Conservation (phyloP, 2,329 filamentous ascomycete genomes). For the Phoma sp. region DNA sequence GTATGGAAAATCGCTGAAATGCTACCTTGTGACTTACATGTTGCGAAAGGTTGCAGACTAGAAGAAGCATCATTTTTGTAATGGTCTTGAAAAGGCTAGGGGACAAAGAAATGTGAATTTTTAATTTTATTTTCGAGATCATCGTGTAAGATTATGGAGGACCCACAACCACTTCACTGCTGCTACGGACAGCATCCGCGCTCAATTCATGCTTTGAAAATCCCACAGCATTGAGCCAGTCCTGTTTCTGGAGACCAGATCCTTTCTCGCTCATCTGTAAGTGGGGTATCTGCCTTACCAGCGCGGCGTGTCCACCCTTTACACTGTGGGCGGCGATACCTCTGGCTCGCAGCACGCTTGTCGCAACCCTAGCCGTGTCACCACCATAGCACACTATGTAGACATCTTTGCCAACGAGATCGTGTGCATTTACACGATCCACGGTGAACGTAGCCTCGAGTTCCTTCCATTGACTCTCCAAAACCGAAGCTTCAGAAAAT, state of each 20-base stretch:
- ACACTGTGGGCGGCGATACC: conserved; percentile 25
- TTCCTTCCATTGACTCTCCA: conserved; percentile 30
- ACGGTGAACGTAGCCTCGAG: conserved; percentile 23
- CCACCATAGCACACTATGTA: conserved; percentile 27
- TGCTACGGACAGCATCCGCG: neutral
- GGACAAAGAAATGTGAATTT: too few species aligned
- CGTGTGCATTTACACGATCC: conserved; percentile 26
- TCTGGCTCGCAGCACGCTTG: conserved; percentile 26
- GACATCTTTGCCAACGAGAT: conserved; percentile 25
- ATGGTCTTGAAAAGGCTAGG: too few species aligned
- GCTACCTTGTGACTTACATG: too few species aligned
- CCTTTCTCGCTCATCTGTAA: conserved; percentile 18
- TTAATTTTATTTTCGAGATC: too few species aligned
- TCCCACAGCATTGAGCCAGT: neutral
- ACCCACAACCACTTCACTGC: conserved; percentile 4
- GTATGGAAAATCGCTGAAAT: too few species aligned
- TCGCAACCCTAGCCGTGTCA: conserved; percentile 27
- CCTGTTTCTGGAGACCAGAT: neutral
- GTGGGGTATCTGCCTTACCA: conserved; percentile 18
- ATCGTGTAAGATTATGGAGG: neutral
- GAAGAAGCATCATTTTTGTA: too few species aligned
- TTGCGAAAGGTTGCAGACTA: too few species aligned
- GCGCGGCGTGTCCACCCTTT: conserved; percentile 22
- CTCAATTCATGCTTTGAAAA: neutral
- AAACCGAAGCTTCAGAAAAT: conserved; percentile 21